Conservation (phyloP, 495 filamentous ascomycete genomes). For the Xylaria nigripes region DNA sequence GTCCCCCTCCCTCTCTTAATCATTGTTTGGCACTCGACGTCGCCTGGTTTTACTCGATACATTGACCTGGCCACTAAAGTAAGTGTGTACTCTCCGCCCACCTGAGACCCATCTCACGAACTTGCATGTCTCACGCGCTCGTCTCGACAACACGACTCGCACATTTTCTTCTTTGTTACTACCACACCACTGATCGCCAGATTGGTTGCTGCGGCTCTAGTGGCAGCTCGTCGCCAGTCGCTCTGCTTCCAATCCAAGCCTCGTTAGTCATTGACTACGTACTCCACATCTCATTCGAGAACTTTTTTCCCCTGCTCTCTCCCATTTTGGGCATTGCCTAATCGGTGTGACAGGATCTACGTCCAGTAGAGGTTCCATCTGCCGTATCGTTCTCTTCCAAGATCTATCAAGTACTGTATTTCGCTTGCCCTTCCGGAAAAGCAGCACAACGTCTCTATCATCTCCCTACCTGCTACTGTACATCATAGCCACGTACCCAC, state of each 20-base stretch:
- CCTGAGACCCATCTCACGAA: conserved; percentile 3
- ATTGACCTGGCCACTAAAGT: not conserved
- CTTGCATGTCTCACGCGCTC: conserved; percentile 9
- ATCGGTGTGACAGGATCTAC: conserved; percentile 26
- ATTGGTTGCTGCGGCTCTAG: conserved; percentile 12
- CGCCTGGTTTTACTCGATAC: not conserved
- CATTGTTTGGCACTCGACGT: not conserved
- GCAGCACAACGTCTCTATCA: conserved; percentile 1
- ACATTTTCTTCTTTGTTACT: not conserved
- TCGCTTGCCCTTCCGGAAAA: conserved; percentile 21
- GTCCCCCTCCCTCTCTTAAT: not conserved
- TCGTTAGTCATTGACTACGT: conserved; percentile 14
- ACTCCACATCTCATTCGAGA: conserved; percentile 25
- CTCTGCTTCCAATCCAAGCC: conserved; percentile 28
- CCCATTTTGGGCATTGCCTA: conserved; percentile 30
- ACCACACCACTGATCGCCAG: not conserved
- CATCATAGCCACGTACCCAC: conserved; percentile 5
- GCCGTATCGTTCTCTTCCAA: conserved; percentile 23
- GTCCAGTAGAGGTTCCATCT: conserved; percentile 19
- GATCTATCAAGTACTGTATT: conserved; percentile 16
- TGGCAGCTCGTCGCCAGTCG: conserved; percentile 15
- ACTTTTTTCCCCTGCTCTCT: conserved; percentile 21
- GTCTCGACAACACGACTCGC: conserved; percentile 4
- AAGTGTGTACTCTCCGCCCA: not conserved
- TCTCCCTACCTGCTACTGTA: not conserved